Conservation (phyloP, 352 stramenopile genomes). For the Globisporangium rhizosaccharum region DNA sequence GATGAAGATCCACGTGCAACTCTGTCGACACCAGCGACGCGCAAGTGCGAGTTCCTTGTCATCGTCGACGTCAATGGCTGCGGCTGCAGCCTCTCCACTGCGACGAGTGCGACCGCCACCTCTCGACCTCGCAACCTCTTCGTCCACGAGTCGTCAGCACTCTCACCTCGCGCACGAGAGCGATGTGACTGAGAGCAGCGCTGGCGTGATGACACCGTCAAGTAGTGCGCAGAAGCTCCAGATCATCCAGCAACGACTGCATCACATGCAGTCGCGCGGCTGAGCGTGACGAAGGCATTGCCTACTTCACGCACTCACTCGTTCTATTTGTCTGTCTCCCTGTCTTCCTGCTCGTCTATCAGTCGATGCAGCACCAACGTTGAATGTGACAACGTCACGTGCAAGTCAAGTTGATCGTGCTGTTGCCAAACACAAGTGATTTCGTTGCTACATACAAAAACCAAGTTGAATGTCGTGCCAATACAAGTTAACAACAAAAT, state of each 20-base stretch:
- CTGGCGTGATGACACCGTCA: slow-evolving; percentile 21
- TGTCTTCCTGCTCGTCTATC: too few species aligned
- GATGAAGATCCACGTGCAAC: slow-evolving; percentile 61
- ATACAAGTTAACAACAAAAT: too few species aligned
- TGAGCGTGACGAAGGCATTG: not conserved
- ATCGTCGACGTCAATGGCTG: not conserved
- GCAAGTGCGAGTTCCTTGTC: not conserved
- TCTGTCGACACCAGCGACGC: not conserved
- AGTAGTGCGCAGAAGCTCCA: slow-evolving; percentile 30
- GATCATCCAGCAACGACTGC: slow-evolving; percentile 58
- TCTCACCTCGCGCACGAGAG: not conserved
- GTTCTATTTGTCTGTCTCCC: not conserved
- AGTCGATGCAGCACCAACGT: too few species aligned
- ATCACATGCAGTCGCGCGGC: slow-evolving; percentile 34
- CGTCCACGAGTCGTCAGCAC: slow-evolving; percentile 11
- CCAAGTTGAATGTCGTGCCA: too few species aligned
- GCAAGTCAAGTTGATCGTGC: too few species aligned
- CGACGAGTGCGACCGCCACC: slow-evolving; percentile 14
- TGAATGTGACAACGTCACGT: too few species aligned
- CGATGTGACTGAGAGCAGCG: not conserved
- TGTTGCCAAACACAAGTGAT: too few species aligned
- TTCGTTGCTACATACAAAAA: too few species aligned
- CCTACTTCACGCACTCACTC: not conserved
- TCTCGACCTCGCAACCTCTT: slow-evolving; percentile 5
- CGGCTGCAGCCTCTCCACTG: slow-evolving; percentile 1